These are phyloP conservation scores for Poa pratensis DNA, from an alignment of 176 grass and related monocot species.

Conservation along the genomic window DNA sequence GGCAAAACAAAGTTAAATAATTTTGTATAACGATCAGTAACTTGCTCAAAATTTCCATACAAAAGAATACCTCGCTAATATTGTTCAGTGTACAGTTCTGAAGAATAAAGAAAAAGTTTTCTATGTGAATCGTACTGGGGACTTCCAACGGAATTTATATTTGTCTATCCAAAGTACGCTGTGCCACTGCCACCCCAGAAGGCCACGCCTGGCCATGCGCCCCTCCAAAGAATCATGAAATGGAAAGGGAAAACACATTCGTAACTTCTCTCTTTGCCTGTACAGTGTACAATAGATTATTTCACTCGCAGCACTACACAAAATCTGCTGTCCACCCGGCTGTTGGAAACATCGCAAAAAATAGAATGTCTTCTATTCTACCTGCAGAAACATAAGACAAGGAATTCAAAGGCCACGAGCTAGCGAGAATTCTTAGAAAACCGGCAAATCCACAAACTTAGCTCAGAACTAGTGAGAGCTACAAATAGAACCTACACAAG, in stretches of 20 bases:
- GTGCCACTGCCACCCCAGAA: conserved; percentile 6
- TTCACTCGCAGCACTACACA: conserved; percentile 38
- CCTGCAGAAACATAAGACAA: conserved; percentile 42
- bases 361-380: conserved; percentile 45
- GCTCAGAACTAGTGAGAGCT: not conserved
- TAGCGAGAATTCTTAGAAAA: not conserved
- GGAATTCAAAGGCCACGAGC: not conserved
- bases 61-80: conserved; percentile 25
- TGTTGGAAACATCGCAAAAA: conserved; percentile 36
- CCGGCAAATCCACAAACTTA: not conserved
- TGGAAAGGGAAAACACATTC: conserved; percentile 35
- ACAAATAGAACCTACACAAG: not conserved
- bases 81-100: conserved; percentile 23
- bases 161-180: conserved; percentile 42
- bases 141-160: conserved; percentile 34
- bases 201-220: conserved; percentile 13
- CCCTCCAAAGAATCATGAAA: conserved; percentile 38
- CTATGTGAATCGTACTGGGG: conserved; percentile 38
- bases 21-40: not conserved
- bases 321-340: conserved; percentile 42
- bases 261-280: conserved; percentile 58
- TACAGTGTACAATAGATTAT: conserved; percentile 65
- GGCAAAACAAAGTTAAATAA: not conserved
- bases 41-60: not conserved
- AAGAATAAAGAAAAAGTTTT: conserved; percentile 8